A percentile compares a stretch with the other conserved stretches of the same genome.
Evolutionary conservation across 495 filamentous ascomycete species (phyloP).

Genomic region (Podospora anserina): DNA sequence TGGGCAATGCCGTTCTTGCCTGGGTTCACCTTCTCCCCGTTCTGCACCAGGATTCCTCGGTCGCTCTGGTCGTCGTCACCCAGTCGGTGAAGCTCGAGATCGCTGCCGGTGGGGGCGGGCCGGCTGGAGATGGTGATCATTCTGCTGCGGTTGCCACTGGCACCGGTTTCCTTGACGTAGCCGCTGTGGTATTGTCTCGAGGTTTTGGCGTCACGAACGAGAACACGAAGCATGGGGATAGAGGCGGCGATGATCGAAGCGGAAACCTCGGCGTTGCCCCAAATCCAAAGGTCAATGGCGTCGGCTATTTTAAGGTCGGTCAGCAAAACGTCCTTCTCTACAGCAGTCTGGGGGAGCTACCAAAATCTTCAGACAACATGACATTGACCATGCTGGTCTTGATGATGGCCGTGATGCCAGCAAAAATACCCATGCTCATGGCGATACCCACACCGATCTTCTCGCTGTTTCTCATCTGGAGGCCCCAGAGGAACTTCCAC

Average conservation of each 20-base stretch:
- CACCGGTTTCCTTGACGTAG: constrained; percentile 5
- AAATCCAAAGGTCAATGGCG: constrained; percentile 14
- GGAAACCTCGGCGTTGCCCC: constrained; percentile 24
- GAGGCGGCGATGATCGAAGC: constrained; percentile 29
- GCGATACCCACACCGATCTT: constrained; percentile 37
- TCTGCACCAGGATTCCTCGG: constrained; percentile 7
- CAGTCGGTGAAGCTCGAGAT: constrained; percentile 11
- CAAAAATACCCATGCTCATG: constrained; percentile 39
- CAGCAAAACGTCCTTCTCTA: background rate
- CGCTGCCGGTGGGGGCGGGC: background rate
- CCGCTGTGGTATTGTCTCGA: constrained; percentile 12
- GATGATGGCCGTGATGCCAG: constrained; percentile 22
- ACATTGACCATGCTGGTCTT: constrained; percentile 19
- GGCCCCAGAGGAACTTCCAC: constrained; percentile 35
- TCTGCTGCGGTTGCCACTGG: constrained; percentile 11
- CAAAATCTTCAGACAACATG: constrained; percentile 19
- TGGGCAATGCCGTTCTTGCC: constrained; percentile 9
- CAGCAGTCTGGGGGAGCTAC: background rate
- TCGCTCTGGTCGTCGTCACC: constrained; percentile 15
- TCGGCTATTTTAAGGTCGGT: constrained; percentile 13
- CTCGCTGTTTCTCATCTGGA: constrained; percentile 35
- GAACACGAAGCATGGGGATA: constrained; percentile 30
- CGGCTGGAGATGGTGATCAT: constrained; percentile 13
- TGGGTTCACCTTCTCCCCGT: background rate
- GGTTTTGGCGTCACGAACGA: constrained; percentile 21